Evolutionary conservation across 345 rosid species (phyloP), one percentile per base, ranked within the genome.

Genomic region (Melastoma malabathricum): DNA sequence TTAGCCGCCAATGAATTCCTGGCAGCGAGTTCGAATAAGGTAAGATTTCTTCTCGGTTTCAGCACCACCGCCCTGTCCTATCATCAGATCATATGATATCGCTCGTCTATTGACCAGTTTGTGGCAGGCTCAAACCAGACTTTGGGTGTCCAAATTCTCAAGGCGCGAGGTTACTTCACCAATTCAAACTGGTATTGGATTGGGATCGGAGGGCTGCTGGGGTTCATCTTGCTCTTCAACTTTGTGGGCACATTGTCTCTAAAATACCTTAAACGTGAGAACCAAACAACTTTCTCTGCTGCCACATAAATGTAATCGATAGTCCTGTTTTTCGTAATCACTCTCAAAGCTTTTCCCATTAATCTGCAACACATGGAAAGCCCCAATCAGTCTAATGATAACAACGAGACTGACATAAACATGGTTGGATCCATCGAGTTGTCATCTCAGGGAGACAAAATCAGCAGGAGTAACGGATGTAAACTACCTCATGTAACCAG

Each of bases 171-270:
- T 15, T 38, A 77, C 59, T 73, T 69, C 48, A 51, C 80, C 5
- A 61, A 69, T 10, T 44, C 80, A 31, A 55, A 71, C 39, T 80
- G 86, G 86, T 83, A 83, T 57, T 83, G 84, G 90, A 52, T 80
- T 44, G 90, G 82, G 58, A 12, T 70, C 8, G 70, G 68, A 18
- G 92, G 76, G 14, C 34, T 67, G 65, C 19, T 65, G 6, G 55
- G 75, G 50, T 75, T 59, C 55, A 49, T 57, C 31, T 13, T 73
- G 3, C 16, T 83, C 18, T 80, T 60, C 67, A 83, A 83, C 56
- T 9, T 65, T 19, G 19, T 62, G 49, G 73, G 51, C 48, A 50
- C 66, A 12, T 15, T 75, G 44, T 72, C 75, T 56, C 81, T 83
- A 5, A 58, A 77, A 60, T 71, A 59, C 63, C 81, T 83, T 19